These are phyloP conservation scores for Pelargonium fulgidum DNA, from an alignment of 441 rosid genomes.

Conservation along the genomic window DNA sequence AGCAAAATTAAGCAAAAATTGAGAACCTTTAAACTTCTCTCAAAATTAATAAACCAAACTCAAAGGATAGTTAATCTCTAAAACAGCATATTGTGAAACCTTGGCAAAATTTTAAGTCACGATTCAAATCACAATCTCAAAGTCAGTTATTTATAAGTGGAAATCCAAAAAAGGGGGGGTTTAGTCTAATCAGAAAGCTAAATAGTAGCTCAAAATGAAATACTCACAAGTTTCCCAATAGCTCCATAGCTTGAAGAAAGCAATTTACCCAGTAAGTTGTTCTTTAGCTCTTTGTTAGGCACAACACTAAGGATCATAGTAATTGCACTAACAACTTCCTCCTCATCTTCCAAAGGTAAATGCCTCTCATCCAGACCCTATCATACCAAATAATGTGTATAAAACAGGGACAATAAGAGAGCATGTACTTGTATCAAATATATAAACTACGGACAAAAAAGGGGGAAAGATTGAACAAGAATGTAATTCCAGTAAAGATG, in stretches of 20 bases:
- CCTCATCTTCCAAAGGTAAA: slow-evolving; percentile 84
- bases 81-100: background rate
- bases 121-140: background rate
- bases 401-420: background rate
- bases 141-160: background rate
- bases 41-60: background rate
- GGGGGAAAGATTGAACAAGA: background rate
- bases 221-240: slow-evolving; percentile 76
- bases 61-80: background rate
- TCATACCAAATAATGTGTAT: slow-evolving; percentile 13
- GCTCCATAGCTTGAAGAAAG: slow-evolving; percentile 86
- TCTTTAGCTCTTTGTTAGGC: slow-evolving; percentile 65
- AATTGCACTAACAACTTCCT: slow-evolving; percentile 76
- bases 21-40: background rate
- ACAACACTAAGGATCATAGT: slow-evolving; percentile 63
- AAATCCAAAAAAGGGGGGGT: no score
- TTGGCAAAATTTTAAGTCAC: background rate
- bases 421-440: background rate
- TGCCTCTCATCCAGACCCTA: slow-evolving; percentile 78
- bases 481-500: background rate
- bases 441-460: background rate
- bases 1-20: background rate
- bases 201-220: slow-evolving; percentile 13
- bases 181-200: background rate
- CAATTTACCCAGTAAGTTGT: slow-evolving; percentile 63